Base-by-base conservation (phyloP, 768 basidiomycete genomes). In the Leccinellum rugosiceps region DNA sequence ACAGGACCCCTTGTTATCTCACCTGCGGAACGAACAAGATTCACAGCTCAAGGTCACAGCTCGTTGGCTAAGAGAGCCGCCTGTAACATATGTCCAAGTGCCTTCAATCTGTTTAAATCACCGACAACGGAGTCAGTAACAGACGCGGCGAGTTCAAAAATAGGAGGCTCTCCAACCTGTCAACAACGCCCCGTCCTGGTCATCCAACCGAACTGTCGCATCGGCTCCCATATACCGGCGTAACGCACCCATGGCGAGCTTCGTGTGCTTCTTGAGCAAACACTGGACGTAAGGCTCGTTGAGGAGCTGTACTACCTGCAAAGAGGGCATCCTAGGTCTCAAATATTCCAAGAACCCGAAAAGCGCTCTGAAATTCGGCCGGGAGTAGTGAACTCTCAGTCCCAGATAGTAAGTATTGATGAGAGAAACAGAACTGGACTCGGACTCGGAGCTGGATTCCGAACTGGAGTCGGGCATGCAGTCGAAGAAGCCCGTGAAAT, bases 241-340 rank as follows among this genome's bases (percentile, higher is more conserved):
- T 14, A 72, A 54, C 17, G 35, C 54, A 4, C 48, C 56, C 21
- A 52, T 25, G 7, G 54, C 56, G 35, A 58, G 30, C 51, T 59
- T 59, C 35, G 55, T 50, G 25, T 66, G 64, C 4, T 55, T 46
- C 23, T 47, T 62, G 49, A 68, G 52, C 43, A 71, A 53, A 49
- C 62, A 60, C 9, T 49, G 44, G 21, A 66, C 48, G 15, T 63
- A 68, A 1, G 32, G 19, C 26, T 50, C 56, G 21, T 65, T 55
- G 32, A 63, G 17, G 21, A 72, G 59, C 15, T 62, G 69, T 5
- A 71, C 56, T 1, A 64, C 63, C 13, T 38, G 59, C 48, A 70
- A 41, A n/a, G 68, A 62, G 5, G 68, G 64, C 0, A 52, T 35
- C n/a, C 13, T 59, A 19, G 55, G 52, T n/a, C 23, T 35, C 31